Conservation (phyloP, 2,329 filamentous ascomycete species). For the Alternaria arbusti region DNA sequence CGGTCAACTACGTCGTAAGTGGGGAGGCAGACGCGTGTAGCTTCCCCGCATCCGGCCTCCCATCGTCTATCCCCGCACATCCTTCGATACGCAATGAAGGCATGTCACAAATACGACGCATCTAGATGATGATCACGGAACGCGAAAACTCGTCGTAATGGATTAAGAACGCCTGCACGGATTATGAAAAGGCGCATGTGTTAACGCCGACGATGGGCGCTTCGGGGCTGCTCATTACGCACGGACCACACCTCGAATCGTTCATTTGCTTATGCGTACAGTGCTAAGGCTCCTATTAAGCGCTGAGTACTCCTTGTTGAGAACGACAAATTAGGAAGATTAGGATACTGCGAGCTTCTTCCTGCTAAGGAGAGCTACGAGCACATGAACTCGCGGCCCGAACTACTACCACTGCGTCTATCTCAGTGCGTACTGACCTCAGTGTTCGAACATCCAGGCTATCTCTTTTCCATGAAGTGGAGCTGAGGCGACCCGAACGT, state of each 20-base stretch:
- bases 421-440: too few species aligned
- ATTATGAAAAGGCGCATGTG: background rate
- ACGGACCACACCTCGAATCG: too few species aligned
- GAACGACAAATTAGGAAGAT: background rate
- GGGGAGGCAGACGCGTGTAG: conserved; percentile 25
- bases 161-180: too few species aligned
- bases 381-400: background rate
- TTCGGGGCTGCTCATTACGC: background rate
- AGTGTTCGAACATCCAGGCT: too few species aligned
- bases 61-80: background rate
- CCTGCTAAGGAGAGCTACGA: background rate
- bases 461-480: too few species aligned
- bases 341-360: background rate
- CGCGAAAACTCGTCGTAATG: background rate
- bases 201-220: background rate
- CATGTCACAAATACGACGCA: background rate
- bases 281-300: too few species aligned
- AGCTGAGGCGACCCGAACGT: background rate
- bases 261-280: too few species aligned
- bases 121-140: background rate
- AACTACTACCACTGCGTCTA: too few species aligned
- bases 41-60: conserved; percentile 7
- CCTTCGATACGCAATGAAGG: background rate
- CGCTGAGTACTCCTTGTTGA: background rate
- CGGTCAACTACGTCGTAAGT: background rate